A percentile compares a stretch with the other conserved stretches of the same genome.
These are phyloP conservation scores for Hypomontagnella submonticulosa DNA, from an alignment of 495 filamentous ascomycete genomes.

Conservation along the genomic window DNA sequence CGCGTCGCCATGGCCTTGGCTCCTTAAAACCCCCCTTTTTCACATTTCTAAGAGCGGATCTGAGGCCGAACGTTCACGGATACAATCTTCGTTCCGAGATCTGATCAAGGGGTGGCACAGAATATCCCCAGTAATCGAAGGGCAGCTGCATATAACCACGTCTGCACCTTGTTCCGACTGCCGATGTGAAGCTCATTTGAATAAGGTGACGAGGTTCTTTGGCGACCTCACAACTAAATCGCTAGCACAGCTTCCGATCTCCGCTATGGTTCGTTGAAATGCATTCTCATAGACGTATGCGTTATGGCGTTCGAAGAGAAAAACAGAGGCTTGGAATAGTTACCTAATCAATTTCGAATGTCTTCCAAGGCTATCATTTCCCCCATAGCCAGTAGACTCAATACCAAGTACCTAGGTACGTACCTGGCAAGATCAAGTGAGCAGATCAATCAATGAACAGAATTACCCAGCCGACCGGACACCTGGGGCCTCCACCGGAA, in stretches of 20 bases:
- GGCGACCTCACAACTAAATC: not conserved
- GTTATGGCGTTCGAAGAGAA: no score
- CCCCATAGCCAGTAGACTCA: no score
- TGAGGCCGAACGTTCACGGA: conserved; percentile 6
- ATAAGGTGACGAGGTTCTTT: not conserved
- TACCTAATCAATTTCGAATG: no score
- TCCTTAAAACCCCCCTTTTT: not conserved
- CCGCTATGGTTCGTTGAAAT: not conserved
- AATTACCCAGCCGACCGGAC: no score
- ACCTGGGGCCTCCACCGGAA: no score
- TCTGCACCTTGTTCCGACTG: conserved; percentile 30
- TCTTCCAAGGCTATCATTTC: no score
- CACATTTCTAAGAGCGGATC: conserved; percentile 17
- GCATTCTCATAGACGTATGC: no score
- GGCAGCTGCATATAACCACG: conserved; percentile 29
- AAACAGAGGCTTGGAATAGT: no score
- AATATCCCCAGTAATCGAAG: conserved; percentile 15
- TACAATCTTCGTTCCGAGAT: conserved; percentile 34
- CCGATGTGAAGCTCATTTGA: conserved; percentile 23
- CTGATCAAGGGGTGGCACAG: conserved; percentile 14
- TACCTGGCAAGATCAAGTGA: no score
- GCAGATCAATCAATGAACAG: no score
- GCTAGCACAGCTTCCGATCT: conserved; percentile 1
- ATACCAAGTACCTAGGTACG: no score
- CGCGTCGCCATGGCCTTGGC: not conserved